Conservation (phyloP, 179 eudicot species). For the Beta macrorhiza region DNA sequence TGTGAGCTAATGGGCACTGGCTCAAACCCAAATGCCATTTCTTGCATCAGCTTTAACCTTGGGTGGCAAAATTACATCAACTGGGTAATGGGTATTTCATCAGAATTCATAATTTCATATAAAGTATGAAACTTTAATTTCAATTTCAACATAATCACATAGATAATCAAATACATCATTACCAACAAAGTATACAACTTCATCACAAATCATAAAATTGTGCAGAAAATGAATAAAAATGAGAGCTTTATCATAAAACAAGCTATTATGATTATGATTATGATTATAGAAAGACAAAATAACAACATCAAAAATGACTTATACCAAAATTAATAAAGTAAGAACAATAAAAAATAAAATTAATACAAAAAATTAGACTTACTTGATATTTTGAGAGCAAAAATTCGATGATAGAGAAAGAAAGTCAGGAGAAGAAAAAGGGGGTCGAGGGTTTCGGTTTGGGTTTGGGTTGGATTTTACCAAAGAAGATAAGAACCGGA, state of each 20-base stretch:
- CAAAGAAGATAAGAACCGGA: conserved; percentile 49
- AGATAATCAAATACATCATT: too few species aligned
- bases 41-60: background rate
- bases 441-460: conserved; percentile 28
- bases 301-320: too few species aligned
- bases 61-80: conserved; percentile 1
- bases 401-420: conserved; percentile 21
- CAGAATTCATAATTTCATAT: background rate
- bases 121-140: background rate
- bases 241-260: background rate
- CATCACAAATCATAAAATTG: background rate
- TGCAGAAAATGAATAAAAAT: background rate
- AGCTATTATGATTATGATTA: too few species aligned
- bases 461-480: conserved; percentile 17
- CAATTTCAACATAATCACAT: background rate
- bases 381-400: conserved; percentile 41
- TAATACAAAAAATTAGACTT: conserved; percentile 23
- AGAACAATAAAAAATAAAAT: background rate
- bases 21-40: conserved; percentile 63
- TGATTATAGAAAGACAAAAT: too few species aligned
- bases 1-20: conserved; percentile 74
- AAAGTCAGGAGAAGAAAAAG: conserved; percentile 17
- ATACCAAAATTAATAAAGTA: background rate
- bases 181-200: too few species aligned
- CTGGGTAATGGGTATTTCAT: conserved; percentile 24